Percentiles rank a stretch among this genome's conserved stretches.
These are phyloP conservation scores for Astrephomene gubernaculifera DNA, from an alignment of 139 green algal species.

Conservation along the genomic window DNA sequence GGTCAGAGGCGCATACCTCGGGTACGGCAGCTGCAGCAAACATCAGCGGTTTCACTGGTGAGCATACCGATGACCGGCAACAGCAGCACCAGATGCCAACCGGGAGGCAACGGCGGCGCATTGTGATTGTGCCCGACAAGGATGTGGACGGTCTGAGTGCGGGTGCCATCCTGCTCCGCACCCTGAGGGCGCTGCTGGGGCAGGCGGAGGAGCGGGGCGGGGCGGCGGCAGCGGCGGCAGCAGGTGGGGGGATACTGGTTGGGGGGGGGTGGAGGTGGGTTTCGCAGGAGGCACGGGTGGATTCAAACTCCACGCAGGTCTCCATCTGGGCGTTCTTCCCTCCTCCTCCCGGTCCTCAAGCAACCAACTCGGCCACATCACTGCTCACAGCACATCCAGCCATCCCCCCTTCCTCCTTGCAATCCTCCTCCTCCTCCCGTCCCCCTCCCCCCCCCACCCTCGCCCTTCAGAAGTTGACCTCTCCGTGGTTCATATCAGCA, in stretches of 20 bases:
- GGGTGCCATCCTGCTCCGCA: not conserved
- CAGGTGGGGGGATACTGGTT: too few relatives aligned
- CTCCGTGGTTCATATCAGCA: not conserved
- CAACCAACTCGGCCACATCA: too few relatives aligned
- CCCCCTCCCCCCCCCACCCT: not conserved
- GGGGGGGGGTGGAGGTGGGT: too few relatives aligned
- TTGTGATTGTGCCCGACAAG: slow-evolving; percentile 22
- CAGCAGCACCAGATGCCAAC: not conserved
- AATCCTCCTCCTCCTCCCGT: not conserved
- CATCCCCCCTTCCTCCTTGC: not conserved
- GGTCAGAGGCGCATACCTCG: not conserved
- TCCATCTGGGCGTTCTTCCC: too few relatives aligned
- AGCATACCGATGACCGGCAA: too few relatives aligned
- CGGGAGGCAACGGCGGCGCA: not conserved
- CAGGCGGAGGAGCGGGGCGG: not conserved
- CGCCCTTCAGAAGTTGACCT: not conserved
- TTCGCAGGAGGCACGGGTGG: too few relatives aligned
- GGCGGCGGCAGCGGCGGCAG: not conserved
- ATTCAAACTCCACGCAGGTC: too few relatives aligned
- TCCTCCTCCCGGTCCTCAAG: too few relatives aligned
- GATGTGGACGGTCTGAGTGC: slow-evolving; percentile 3
- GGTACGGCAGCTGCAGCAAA: too few relatives aligned
- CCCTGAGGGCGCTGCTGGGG: not conserved
- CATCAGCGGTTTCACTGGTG: too few relatives aligned
- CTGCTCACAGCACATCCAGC: too few relatives aligned